These are phyloP conservation scores for Candida pseudocylindracea DNA, from an alignment of 1,139 yeast genomes.

Conservation along the genomic window DNA sequence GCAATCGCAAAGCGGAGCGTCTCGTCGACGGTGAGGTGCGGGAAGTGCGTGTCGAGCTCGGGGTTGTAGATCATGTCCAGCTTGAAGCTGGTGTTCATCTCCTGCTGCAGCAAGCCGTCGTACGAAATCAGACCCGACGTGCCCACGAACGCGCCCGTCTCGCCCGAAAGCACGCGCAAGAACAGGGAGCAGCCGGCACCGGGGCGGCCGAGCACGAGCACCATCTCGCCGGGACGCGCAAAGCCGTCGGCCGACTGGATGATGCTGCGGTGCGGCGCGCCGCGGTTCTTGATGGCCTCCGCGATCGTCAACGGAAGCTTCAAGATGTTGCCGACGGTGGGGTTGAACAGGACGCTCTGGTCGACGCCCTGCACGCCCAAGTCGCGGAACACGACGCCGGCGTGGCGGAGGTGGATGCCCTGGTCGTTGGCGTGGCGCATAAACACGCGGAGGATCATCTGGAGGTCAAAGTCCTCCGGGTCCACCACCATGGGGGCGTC, in stretches of 20 bases:
- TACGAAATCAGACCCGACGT: conserved; percentile 15
- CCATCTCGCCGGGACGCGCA: conserved; percentile 38
- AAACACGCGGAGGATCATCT: conserved; percentile 8
- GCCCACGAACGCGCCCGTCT: conserved; percentile 5
- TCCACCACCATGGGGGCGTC: conserved; percentile 4
- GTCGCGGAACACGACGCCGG: conserved; percentile 22
- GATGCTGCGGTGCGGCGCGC: conserved; percentile 13
- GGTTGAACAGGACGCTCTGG: conserved; percentile 11
- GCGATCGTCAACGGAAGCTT: conserved; percentile 27
- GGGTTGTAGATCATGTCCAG: conserved; percentile 37
- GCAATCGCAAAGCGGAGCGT: conserved; percentile 38
- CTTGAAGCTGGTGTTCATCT: conserved; percentile 23
- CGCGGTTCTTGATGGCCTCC: conserved; percentile 9
- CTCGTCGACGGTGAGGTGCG: conserved; percentile 39
- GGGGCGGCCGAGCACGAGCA: conserved; percentile 40
- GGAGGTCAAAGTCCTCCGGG: conserved; percentile 10
- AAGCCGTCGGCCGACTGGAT: conserved; percentile 16
- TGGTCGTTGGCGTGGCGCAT: conserved; percentile 17
- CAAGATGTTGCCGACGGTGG: conserved; percentile 21
- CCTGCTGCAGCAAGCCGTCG: conserved; percentile 25
- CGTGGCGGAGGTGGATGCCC: conserved; percentile 19
- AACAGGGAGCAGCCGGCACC: conserved; percentile 48
- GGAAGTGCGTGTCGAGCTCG: conserved; percentile 40
- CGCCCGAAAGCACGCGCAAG: conserved; percentile 29
- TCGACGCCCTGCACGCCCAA: conserved; percentile 24